A percentile compares a stretch with the other conserved stretches of the same genome.
Evolutionary conservation across 305 asterid genomes (phyloP).

Genomic region (Solanum chacoense): DNA sequence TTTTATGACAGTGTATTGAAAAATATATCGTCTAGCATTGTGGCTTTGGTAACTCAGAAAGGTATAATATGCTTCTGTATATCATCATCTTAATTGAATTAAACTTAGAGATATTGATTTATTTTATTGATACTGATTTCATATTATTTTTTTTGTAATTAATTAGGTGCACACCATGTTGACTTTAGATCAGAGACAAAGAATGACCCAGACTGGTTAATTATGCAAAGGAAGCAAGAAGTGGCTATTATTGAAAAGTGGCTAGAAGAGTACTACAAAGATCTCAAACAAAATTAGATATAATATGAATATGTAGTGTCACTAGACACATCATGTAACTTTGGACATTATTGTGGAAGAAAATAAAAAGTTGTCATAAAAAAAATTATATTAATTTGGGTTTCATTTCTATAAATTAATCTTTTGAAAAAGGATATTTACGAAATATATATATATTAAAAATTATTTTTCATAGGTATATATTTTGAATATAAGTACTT

Average conservation of each 20-base stretch:
- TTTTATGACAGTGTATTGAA: constrained; percentile 33
- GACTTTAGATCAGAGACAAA: constrained; percentile 48
- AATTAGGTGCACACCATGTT: constrained; percentile 68
- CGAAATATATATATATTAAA: neutral
- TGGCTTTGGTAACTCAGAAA: constrained; percentile 53
- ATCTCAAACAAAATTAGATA: constrained; percentile 16
- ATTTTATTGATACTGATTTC: neutral
- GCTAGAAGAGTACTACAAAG: constrained; percentile 43
- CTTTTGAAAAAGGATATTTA: neutral
- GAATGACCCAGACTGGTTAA: constrained; percentile 54
- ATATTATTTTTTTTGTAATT: neutral
- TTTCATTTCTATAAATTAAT: neutral
- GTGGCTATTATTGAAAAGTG: constrained; percentile 45
- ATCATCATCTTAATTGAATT: neutral
- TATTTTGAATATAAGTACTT: neutral
- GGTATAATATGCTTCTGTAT: constrained; percentile 15
- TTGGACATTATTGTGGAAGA: neutral
- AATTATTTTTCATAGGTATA: neutral
- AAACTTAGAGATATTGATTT: neutral
- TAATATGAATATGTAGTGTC: neutral
- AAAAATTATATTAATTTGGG: neutral
- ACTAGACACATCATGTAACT: neutral
- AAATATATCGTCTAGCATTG: constrained; percentile 57
- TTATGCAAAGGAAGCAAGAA: constrained; percentile 49
- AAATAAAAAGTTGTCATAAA: neutral